Evolutionary conservation across 257 asterid species (phyloP), one percentile per base, ranked within the genome.

Genomic region (Vinca minor): DNA sequence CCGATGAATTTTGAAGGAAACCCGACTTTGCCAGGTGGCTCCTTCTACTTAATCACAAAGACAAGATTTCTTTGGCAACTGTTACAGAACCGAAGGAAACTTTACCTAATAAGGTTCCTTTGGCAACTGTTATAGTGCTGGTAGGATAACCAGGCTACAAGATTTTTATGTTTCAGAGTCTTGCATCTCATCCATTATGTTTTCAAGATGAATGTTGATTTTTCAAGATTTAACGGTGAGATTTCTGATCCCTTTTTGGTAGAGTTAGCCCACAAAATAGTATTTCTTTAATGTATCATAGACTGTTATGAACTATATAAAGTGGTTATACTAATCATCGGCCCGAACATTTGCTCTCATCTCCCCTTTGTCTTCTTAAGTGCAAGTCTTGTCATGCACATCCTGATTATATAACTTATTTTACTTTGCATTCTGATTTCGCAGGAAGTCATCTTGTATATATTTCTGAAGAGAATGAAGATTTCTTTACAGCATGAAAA

Each of bases 391-490:
- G 18, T 1, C 12, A 42, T 38, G 42, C 42, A 35, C 14, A 47
- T 45, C 52, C 46, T 56, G 42, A 58, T 14, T 35, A 25, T 59
- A 31, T 60, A 29, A 52, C 46, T 26, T 23, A 34, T 26, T n/a
- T n/a, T 20, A 38, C 15, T 38, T 54, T 54, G 52, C 28, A 69
- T 29, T 52, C 35, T 69, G 48, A 55, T 64, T 47, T n/a, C 70
- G 36, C 61, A 18, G 59, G 54, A 46, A 36, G 31, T 14, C 48
- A 47, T 36, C 55, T 34, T n/a, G 32, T 39, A 11, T 64, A 28
- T 18, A 57, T 46, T 45, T 17, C 12, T 36, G 29, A 12, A 4
- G 13, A 35, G 29, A 31, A 13, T 56, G 65, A 31, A n/a, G 47
- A 56, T 63, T 23, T 20, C 50, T 66, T 57, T 52, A 36, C 41